Conservation (phyloP, 305 asterid species). For the Lippia alba region DNA sequence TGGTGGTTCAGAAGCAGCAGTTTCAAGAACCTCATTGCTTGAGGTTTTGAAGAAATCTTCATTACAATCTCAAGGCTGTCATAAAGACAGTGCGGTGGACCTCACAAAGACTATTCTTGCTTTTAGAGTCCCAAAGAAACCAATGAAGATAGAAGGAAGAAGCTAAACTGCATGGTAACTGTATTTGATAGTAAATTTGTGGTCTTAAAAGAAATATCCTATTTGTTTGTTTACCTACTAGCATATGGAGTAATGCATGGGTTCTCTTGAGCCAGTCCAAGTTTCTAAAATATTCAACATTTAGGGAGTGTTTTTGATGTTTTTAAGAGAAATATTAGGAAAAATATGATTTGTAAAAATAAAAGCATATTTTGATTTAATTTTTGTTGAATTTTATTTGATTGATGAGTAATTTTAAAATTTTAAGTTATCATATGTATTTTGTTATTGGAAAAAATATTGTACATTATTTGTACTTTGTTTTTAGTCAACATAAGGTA, state of each 20-base stretch:
- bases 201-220: not conserved
- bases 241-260: not conserved
- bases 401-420: no score
- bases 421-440: no score
- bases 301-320: no score
- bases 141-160: conserved; percentile 56
- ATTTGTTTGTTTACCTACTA: not conserved
- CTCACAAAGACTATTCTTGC: conserved; percentile 59
- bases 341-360: no score
- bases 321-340: no score
- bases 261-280: no score
- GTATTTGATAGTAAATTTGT: not conserved
- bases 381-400: no score
- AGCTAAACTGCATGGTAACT: conserved; percentile 32
- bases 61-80: conserved; percentile 37
- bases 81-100: conserved; percentile 48
- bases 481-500: no score
- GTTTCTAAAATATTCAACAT: no score
- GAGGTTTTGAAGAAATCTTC: conserved; percentile 75
- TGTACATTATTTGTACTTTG: no score
- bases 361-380: no score
- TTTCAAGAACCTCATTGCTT: conserved; percentile 59
- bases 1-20: conserved; percentile 41
- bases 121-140: conserved; percentile 65
- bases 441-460: no score